Base-by-base conservation (phyloP, 2,329 filamentous ascomycete species). In the Talaromyces sp. region DNA sequence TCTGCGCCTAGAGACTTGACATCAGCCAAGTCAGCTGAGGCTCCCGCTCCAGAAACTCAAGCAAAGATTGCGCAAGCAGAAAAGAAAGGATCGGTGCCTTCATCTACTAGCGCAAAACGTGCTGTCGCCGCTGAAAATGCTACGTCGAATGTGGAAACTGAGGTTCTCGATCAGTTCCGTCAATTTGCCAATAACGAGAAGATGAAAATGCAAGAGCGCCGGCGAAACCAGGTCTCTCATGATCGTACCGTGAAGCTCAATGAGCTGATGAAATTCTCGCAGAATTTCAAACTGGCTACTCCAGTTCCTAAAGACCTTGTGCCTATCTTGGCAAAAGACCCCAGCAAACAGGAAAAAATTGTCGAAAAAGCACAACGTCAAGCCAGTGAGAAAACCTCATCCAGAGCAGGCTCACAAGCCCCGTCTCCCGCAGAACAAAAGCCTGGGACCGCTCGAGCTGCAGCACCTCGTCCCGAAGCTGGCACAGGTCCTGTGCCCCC, bases 291-390 rank as follows among this genome's bases (percentile, higher is more conserved):
- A 78, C 84, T 99, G 19, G 89, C 90, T 56, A 97, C 93, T 2
- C 92, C 93, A 6, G 92, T 99, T 11, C 95, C 95, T 1, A 88
- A 85, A 57, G 95, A 99, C 75, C 79, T 99, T 39, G 92, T 99
- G 30, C 89, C 91, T 1, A 99, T 99, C 67, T 89, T 99, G 63
- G 93, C 95, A 62, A 99, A 98, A 74, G 95, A 99, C 72, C 92
- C 92, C n/a, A 84, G 81, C 53, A 99, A 97, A 79, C 95, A 98
- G 76, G 88, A 92, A 70, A 87, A 93, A 71, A 98, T 99, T 65
- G 89, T 96, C 70, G 89, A 92, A 68, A 96, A 93, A 75, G 92
- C 92, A 1, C 86, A 91, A 63, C 85, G 87, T 70, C 89, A 93
- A 66, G 88, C 87, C 2, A 87, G 91, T 61, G 78, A 82, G 52